phyloP scores from a whole-genome alignment of 305 asterid species.

The Withania somnifera region DNA sequence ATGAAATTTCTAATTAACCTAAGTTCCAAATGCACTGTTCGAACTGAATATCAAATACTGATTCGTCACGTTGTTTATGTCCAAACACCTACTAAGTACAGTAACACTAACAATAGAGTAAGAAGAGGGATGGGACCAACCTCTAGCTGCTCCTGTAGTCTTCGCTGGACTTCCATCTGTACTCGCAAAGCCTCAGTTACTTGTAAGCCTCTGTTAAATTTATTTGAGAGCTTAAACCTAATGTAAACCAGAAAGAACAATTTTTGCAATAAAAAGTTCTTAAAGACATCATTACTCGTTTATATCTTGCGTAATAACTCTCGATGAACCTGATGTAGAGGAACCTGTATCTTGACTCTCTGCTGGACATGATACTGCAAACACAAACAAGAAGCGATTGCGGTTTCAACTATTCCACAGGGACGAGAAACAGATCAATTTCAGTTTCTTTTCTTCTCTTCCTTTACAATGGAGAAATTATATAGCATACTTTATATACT shows the following conservation, averaged over 20 bases:
- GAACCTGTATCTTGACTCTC: slow-evolving; percentile 87
- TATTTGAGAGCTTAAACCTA: not conserved
- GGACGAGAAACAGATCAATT: not conserved
- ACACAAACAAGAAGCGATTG: not conserved
- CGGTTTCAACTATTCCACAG: not conserved
- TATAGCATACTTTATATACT: too few relatives aligned
- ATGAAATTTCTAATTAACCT: not conserved
- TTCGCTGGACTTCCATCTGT: slow-evolving; percentile 89
- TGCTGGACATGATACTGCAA: slow-evolving; percentile 58
- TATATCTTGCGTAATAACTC: slow-evolving; percentile 54
- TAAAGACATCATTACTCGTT: slow-evolving; percentile 35
- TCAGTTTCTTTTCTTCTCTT: not conserved
- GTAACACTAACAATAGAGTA: not conserved
- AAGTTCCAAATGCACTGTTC: not conserved
- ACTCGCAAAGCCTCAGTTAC: slow-evolving; percentile 86
- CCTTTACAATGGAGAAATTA: too few relatives aligned
- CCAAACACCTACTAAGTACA: not conserved
- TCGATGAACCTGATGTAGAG: slow-evolving; percentile 60
- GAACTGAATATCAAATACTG: not conserved
- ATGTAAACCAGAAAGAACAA: not conserved
- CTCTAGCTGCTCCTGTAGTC: slow-evolving; percentile 87
- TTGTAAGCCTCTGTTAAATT: slow-evolving; percentile 59
- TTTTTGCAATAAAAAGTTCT: not conserved
- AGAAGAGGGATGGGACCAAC: slow-evolving; percentile 17
- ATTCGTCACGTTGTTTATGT: not conserved